Evolutionary conservation across 2,329 filamentous ascomycete species (phyloP).

Genomic region (Blastomyces parvus): DNA sequence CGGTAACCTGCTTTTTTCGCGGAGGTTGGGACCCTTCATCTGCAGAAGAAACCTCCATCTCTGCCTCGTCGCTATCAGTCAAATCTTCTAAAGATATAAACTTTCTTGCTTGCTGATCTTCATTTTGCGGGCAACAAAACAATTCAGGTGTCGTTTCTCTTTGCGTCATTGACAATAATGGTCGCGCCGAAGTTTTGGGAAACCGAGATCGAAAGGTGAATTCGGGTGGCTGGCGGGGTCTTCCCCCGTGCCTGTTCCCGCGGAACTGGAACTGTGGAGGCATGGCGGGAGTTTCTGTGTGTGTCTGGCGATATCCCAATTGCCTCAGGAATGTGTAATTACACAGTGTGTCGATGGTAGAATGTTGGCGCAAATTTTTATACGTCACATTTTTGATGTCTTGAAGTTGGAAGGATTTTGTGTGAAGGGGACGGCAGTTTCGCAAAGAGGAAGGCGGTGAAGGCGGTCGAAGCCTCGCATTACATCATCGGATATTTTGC

Average conservation of each 20-base stretch:
- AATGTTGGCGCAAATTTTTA: not conserved
- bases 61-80: slow-evolving; percentile 39
- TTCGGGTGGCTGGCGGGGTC: slow-evolving; percentile 22
- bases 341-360: not conserved
- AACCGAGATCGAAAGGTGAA: slow-evolving; percentile 35
- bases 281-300: slow-evolving; percentile 13
- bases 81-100: slow-evolving; percentile 31
- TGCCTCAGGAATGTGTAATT: not conserved
- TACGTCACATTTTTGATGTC: not conserved
- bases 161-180: slow-evolving; percentile 25
- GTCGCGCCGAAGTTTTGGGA: slow-evolving; percentile 30
- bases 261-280: slow-evolving; percentile 27
- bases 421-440: not conserved
- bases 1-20: slow-evolving; percentile 32
- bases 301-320: not conserved
- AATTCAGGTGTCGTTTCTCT: slow-evolving; percentile 31
- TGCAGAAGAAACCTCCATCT: slow-evolving; percentile 36
- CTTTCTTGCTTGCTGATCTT: slow-evolving; percentile 25
- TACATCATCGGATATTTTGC: too few species aligned
- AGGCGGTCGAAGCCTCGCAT: too few species aligned
- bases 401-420: not conserved
- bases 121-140: slow-evolving; percentile 20
- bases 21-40: slow-evolving; percentile 29
- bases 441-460: slow-evolving; percentile 5
- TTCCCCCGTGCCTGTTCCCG: slow-evolving; percentile 21